A percentile compares a stretch with the other conserved stretches of the same genome.
Conservation (phyloP, 108 stramenopile species). For the Cylindrotheca fusiformis region DNA sequence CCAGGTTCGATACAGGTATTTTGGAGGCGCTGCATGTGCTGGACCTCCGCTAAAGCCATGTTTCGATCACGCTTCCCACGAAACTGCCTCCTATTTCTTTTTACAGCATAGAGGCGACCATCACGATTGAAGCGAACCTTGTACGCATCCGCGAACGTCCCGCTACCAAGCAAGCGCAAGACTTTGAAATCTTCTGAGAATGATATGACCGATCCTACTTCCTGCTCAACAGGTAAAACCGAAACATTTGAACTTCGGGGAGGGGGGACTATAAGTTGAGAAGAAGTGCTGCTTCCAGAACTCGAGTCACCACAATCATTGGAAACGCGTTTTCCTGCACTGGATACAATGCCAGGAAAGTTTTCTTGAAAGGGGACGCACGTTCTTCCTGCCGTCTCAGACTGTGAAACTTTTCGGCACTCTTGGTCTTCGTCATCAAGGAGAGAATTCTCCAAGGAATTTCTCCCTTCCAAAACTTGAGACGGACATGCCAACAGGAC, state of each 20-base stretch:
- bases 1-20: slow-evolving; percentile 23
- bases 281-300: background rate
- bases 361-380: too few relatives aligned
- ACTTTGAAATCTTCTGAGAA: slow-evolving; percentile 67
- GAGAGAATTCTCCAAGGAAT: slow-evolving; percentile 71
- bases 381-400: too few relatives aligned
- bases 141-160: slow-evolving; percentile 82
- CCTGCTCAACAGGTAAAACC: slow-evolving; percentile 13
- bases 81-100: slow-evolving; percentile 75
- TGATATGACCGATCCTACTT: slow-evolving; percentile 30
- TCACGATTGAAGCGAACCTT: slow-evolving; percentile 72
- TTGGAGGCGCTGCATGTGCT: slow-evolving; percentile 80
- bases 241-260: slow-evolving; percentile 1
- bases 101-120: slow-evolving; percentile 65
- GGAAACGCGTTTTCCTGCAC: too few relatives aligned
- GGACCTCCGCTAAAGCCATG: slow-evolving; percentile 70
- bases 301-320: background rate
- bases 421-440: slow-evolving; percentile 53
- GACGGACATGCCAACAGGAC: slow-evolving; percentile 68
- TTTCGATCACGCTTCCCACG: slow-evolving; percentile 80
- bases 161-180: slow-evolving; percentile 64
- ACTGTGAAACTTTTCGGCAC: too few relatives aligned
- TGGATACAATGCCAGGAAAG: too few relatives aligned
- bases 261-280: background rate
- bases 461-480: slow-evolving; percentile 62